phyloP scores from a whole-genome alignment of 805 yeast genomes.

The Wickerhamomyces canadensis region DNA sequence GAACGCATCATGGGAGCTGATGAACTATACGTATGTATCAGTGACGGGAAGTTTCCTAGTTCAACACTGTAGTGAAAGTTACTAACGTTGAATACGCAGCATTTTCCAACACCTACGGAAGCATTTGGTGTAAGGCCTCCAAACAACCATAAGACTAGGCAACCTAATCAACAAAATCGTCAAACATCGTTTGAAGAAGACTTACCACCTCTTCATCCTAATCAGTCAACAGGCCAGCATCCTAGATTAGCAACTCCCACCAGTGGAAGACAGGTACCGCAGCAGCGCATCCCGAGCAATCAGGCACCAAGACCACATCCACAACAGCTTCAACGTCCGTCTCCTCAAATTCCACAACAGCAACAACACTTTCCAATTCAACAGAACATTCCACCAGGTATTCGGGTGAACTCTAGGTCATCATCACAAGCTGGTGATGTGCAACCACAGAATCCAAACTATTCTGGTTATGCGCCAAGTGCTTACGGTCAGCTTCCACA shows the following conservation, averaged over 20 bases:
- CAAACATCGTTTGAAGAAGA: too few species aligned
- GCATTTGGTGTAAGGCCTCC: slow-evolving; percentile 18
- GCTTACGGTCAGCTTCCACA: slow-evolving; percentile 1
- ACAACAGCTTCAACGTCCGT: slow-evolving; percentile 1
- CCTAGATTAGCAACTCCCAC: slow-evolving; percentile 1
- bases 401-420: too few species aligned
- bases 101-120: slow-evolving; percentile 26
- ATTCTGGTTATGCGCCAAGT: slow-evolving; percentile 4
- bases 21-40: slow-evolving; percentile 19
- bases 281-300: slow-evolving; percentile 4
- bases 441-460: background rate
- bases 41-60: too few species aligned
- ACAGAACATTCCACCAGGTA: too few species aligned
- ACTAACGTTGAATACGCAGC: too few species aligned
- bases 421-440: background rate
- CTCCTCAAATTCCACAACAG: background rate
- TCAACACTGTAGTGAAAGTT: too few species aligned
- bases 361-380: background rate
- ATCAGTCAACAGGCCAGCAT: slow-evolving; percentile 2
- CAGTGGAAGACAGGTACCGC: slow-evolving; percentile 5
- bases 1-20: slow-evolving; percentile 20
- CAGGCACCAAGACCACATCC: too few species aligned
- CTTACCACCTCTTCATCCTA: slow-evolving; percentile 8
- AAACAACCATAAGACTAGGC: slow-evolving; percentile 5
- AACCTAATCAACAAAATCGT: background rate